These are phyloP conservation scores for Agaricus blazei DNA, from an alignment of 768 basidiomycete species.

Conservation along the genomic window DNA sequence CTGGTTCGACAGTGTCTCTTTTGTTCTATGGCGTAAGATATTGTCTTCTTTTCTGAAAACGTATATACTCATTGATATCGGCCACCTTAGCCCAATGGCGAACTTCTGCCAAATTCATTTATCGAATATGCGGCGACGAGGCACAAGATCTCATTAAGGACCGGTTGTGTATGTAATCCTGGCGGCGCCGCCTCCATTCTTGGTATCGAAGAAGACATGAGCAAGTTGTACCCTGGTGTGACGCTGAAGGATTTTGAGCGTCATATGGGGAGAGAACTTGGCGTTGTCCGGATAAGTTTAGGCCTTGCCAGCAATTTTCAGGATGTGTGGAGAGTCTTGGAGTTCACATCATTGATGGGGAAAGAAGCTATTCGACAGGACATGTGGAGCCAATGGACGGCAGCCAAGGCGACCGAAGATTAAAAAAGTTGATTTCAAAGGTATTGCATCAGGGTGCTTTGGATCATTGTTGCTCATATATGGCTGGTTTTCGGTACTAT, in stretches of 20 bases:
- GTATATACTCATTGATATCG: background rate
- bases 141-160: constrained; percentile 68
- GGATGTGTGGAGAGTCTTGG: constrained; percentile 59
- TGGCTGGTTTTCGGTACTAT: background rate
- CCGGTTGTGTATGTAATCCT: constrained; percentile 87
- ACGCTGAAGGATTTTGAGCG: constrained; percentile 59
- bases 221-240: constrained; percentile 49
- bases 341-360: constrained; percentile 42
- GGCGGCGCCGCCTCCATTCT: constrained; percentile 74
- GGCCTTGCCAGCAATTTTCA: constrained; percentile 77
- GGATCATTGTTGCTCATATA: constrained; percentile 12
- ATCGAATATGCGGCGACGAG: constrained; percentile 64
- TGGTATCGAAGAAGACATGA: constrained; percentile 63
- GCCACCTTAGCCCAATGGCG: constrained; percentile 49
- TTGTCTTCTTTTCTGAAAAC: background rate
- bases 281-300: constrained; percentile 72
- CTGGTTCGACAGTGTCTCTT: constrained; percentile 58
- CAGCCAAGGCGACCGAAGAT: constrained; percentile 16
- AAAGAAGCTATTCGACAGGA: constrained; percentile 20
- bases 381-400: constrained; percentile 27
- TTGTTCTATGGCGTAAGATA: constrained; percentile 57
- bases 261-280: constrained; percentile 60
- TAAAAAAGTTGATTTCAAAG: constrained; percentile 16
- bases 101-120: constrained; percentile 67
- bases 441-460: constrained; percentile 1